These are phyloP conservation scores for Cardamine chenopodiifolia DNA, from an alignment of 345 rosid species.

Conservation along the genomic window DNA sequence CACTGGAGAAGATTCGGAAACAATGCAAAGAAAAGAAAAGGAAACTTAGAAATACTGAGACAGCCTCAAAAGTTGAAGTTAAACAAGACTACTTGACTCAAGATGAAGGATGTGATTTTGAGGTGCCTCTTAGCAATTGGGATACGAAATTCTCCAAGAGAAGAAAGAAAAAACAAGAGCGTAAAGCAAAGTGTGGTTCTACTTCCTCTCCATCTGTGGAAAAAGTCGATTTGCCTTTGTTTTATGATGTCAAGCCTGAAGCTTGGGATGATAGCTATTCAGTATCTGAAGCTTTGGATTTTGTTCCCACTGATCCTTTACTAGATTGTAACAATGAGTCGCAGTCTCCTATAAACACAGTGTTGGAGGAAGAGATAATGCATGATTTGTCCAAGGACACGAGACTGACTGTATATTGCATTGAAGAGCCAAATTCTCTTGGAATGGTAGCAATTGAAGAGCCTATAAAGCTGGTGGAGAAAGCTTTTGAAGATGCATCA, in stretches of 20 bases:
- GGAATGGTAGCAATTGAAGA: slow-evolving; percentile 29
- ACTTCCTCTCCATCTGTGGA: not conserved
- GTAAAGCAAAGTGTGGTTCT: slow-evolving; percentile 28
- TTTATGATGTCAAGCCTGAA: slow-evolving; percentile 48
- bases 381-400: slow-evolving; percentile 19
- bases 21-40: slow-evolving; percentile 64
- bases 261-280: slow-evolving; percentile 44
- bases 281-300: slow-evolving; percentile 36
- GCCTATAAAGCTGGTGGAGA: slow-evolving; percentile 18
- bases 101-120: slow-evolving; percentile 52
- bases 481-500: slow-evolving; percentile 9
- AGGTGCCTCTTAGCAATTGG: slow-evolving; percentile 59
- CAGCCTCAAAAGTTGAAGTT: slow-evolving; percentile 18
- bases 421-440: slow-evolving; percentile 24
- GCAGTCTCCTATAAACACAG: slow-evolving; percentile 27
- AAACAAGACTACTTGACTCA: slow-evolving; percentile 34
- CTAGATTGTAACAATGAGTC: slow-evolving; percentile 26
- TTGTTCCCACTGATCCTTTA: slow-evolving; percentile 31
- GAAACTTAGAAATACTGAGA: slow-evolving; percentile 42
- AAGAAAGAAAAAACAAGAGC: slow-evolving; percentile 44
- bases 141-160: slow-evolving; percentile 51
- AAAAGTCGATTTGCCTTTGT: slow-evolving; percentile 18
- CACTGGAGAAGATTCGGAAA: slow-evolving; percentile 56
- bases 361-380: slow-evolving; percentile 23
- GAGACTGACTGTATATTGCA: not conserved